Evolutionary conservation across 2,329 filamentous ascomycete genomes (phyloP).

Genomic region (Fonsecaea monophora): DNA sequence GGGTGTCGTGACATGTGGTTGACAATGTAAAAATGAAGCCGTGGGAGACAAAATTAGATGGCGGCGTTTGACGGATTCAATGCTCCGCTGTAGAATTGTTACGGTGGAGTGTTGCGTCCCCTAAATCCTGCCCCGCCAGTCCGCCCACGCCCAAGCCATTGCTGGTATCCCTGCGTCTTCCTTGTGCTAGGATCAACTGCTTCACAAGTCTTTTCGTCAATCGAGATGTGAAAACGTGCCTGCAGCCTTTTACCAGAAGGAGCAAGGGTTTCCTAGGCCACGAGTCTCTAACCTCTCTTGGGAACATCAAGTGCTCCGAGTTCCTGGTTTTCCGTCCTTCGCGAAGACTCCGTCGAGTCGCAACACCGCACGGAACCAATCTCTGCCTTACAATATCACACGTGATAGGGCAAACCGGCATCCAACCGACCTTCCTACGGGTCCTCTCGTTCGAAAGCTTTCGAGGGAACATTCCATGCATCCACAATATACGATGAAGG

Average conservation of each 20-base stretch:
- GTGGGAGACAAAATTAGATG: not conserved
- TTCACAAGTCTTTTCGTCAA: not conserved
- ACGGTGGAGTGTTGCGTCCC: not conserved
- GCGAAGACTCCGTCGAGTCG: not conserved
- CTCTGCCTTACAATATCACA: slow-evolving; percentile 9
- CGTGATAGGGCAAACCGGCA: slow-evolving; percentile 8
- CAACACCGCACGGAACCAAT: slow-evolving; percentile 9
- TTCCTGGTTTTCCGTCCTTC: not conserved
- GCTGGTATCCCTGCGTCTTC: not conserved
- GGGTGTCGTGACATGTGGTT: not conserved
- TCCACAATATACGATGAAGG: not conserved
- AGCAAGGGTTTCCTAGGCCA: not conserved
- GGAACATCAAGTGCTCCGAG: not conserved
- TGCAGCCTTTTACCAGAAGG: not conserved
- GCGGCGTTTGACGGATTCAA: not conserved
- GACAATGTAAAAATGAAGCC: not conserved
- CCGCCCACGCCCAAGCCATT: too few species aligned
- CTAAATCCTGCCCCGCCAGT: not conserved
- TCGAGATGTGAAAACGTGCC: slow-evolving; percentile 6
- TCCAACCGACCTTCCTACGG: slow-evolving; percentile 1
- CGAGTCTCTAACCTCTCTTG: not conserved
- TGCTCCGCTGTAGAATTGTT: not conserved
- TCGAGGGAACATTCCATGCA: slow-evolving; percentile 1
- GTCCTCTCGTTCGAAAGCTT: not conserved
- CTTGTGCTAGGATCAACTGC: not conserved